A percentile compares a stretch with the other conserved stretches of the same genome.
Evolutionary conservation across 371 early-diverging fungal species (phyloP).

Genomic region (Circinella umbellata): DNA sequence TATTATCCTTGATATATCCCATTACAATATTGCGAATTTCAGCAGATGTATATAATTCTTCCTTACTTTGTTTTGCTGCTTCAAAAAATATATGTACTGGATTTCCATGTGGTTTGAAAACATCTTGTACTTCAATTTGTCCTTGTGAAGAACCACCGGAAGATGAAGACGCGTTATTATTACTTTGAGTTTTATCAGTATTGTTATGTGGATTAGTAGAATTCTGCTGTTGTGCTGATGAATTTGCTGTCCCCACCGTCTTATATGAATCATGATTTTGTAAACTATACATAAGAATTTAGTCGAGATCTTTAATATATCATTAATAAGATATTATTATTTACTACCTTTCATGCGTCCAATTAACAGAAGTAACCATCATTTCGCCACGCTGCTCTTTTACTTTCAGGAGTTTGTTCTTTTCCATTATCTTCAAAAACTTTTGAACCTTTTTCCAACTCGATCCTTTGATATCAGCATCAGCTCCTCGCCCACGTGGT

Average conservation of each 20-base stretch:
- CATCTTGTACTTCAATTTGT: conserved; percentile 47
- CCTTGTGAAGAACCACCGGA: background rate
- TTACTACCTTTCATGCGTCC: conserved; percentile 49
- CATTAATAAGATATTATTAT: background rate
- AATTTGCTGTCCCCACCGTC: conserved; percentile 18
- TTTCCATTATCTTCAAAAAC: conserved; percentile 74
- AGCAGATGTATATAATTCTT: conserved; percentile 53
- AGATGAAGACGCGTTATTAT: background rate
- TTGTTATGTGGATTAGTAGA: background rate
- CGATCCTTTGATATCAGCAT: conserved; percentile 75
- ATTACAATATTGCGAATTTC: conserved; percentile 61
- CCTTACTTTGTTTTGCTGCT: conserved; percentile 54
- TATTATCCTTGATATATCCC: conserved; percentile 63
- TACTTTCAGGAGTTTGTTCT: conserved; percentile 64
- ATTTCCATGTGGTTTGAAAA: conserved; percentile 56
- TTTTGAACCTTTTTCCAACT: conserved; percentile 77
- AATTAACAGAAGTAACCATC: conserved; percentile 61
- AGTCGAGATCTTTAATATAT: background rate
- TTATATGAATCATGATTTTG: conserved; percentile 35
- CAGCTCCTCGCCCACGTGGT: conserved; percentile 52
- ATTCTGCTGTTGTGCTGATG: conserved; percentile 3
- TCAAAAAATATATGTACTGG: conserved; percentile 56
- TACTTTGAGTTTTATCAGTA: background rate
- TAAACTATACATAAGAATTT: conserved; percentile 21
- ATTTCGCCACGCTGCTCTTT: conserved; percentile 74